Percentiles rank a stretch among this genome's conserved stretches.
Conservation (phyloP, 495 filamentous ascomycete species). For the Cercophora newfieldiana region DNA sequence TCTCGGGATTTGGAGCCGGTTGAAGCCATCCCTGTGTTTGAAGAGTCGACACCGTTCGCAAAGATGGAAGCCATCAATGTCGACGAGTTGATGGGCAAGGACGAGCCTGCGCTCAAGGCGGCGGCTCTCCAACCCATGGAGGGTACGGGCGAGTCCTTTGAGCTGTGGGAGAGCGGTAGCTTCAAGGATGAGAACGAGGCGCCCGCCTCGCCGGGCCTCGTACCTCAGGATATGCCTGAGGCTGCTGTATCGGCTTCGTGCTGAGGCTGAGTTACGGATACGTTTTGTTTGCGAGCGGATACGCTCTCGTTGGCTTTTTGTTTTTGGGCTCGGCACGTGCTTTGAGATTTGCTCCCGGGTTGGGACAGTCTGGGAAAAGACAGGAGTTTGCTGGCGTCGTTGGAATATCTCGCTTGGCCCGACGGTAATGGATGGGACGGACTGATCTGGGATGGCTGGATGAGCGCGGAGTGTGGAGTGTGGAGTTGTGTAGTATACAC, state of each 20-base stretch:
- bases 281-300: neutral
- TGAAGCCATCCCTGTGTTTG: constrained; percentile 28
- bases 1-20: neutral
- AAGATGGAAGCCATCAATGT: constrained; percentile 32
- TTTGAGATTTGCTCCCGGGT: neutral
- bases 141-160: constrained; percentile 54
- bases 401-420: neutral
- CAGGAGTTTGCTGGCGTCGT: neutral
- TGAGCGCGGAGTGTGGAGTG: neutral
- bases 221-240: constrained; percentile 4
- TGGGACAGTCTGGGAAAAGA: neutral
- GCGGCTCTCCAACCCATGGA: constrained; percentile 52
- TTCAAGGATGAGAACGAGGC: constrained; percentile 50
- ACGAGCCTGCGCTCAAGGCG: constrained; percentile 39
- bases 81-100: constrained; percentile 52
- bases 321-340: neutral
- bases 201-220: constrained; percentile 26
- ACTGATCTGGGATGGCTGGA: neutral
- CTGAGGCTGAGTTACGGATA: constrained; percentile 7
- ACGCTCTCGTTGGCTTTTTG: neutral
- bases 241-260: neutral
- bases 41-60: constrained; percentile 34
- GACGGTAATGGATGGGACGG: neutral
- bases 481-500: neutral
- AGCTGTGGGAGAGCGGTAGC: constrained; percentile 67